Percentiles rank a stretch among this genome's conserved stretches.
phyloP scores from a whole-genome alignment of 352 stramenopile species.

The Phytophthora rubi region DNA sequence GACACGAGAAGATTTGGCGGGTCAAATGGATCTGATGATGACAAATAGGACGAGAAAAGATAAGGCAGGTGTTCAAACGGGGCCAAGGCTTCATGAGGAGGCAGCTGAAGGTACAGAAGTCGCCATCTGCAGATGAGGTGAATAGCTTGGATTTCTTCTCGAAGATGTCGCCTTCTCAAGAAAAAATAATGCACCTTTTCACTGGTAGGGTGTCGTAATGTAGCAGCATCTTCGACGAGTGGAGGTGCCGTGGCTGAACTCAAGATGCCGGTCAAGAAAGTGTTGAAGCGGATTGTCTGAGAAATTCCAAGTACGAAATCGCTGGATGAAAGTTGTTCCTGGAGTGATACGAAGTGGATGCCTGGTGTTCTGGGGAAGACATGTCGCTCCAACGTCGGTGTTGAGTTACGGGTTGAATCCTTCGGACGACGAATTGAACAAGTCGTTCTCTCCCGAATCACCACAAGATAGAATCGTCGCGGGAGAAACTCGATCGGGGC shows the following conservation, averaged over 20 bases:
- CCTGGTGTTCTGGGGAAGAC: slow-evolving; percentile 47
- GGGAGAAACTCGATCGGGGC: slow-evolving; percentile 68
- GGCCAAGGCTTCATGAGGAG: slow-evolving; percentile 48
- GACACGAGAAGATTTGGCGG: slow-evolving; percentile 38
- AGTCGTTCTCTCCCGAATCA: slow-evolving; percentile 45
- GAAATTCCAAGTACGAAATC: slow-evolving; percentile 40
- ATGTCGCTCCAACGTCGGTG: slow-evolving; percentile 6
- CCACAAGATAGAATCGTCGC: slow-evolving; percentile 57
- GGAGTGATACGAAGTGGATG: slow-evolving; percentile 52
- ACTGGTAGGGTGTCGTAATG: not conserved
- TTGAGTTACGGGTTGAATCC: not conserved
- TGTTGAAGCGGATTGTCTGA: slow-evolving; percentile 60
- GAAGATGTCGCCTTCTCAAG: slow-evolving; percentile 39
- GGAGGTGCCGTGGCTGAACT: slow-evolving; percentile 1
- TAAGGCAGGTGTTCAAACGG: slow-evolving; percentile 63
- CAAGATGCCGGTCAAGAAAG: slow-evolving; percentile 50
- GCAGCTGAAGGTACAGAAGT: slow-evolving; percentile 55
- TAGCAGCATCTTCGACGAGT: not conserved
- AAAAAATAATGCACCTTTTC: slow-evolving; percentile 59
- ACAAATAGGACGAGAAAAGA: slow-evolving; percentile 44
- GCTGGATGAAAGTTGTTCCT: slow-evolving; percentile 35
- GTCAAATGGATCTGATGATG: slow-evolving; percentile 20
- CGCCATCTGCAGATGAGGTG: slow-evolving; percentile 72
- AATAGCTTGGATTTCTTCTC: slow-evolving; percentile 48
- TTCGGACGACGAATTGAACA: slow-evolving; percentile 17